phyloP scores from a whole-genome alignment of 257 asterid species.

The Solanum acaule region DNA sequence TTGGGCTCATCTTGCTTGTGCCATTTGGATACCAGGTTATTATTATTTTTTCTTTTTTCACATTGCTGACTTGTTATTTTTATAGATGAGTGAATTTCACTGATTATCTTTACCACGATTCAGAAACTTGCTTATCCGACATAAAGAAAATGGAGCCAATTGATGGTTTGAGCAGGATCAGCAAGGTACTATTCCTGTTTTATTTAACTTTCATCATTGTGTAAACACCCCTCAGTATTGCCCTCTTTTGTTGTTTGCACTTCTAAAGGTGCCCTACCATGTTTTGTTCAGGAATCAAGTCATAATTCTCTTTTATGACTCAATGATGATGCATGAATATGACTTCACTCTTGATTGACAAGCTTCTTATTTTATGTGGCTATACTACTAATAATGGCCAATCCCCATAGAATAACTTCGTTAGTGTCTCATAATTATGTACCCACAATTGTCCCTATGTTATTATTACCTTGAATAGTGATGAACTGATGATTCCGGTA shows the following conservation, averaged over 20 bases:
- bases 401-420: not conserved
- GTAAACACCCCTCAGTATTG: not conserved
- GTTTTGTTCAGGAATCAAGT: not conserved
- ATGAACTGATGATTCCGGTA: not conserved
- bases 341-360: not conserved
- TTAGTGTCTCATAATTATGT: not conserved
- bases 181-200: conserved; percentile 49
- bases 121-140: conserved; percentile 94
- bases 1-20: conserved; percentile 99
- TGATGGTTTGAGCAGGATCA: conserved; percentile 76
- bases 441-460: not conserved
- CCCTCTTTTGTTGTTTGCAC: not conserved
- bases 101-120: conserved; percentile 10
- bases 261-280: not conserved
- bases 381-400: not conserved
- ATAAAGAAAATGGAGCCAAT: conserved; percentile 95
- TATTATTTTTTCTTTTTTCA: not conserved
- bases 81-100: not conserved
- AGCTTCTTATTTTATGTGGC: not conserved
- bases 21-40: conserved; percentile 99
- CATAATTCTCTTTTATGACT: not conserved
- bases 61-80: not conserved
- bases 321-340: not conserved
- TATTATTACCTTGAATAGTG: not conserved
- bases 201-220: not conserved